Base-by-base conservation (phyloP, 1,284 basidiomycete species). In the Tetrapyrgos nigripes region DNA sequence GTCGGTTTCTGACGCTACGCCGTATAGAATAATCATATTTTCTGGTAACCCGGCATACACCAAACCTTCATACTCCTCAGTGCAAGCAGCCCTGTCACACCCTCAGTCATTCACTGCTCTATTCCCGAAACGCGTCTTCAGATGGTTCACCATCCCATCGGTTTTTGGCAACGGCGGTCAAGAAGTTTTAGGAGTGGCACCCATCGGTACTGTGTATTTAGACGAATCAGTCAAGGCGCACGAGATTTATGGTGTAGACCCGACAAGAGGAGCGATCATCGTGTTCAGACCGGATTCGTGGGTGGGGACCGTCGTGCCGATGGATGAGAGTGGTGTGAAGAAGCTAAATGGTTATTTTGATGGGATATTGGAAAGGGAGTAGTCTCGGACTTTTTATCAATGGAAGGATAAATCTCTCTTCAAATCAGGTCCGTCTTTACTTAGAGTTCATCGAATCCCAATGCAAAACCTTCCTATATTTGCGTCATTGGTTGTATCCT, bases 261-360 rank as follows among this genome's bases (percentile, higher is more conserved):
- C 62, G 14, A 55, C 49, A 37, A 43, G 54, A 19, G 68, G 68
- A 3, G 66, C 66, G 1, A 57, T 66, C 19, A 43, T 69, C 14
- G 64, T 69, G 28, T 66, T 69, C 31, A 57, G 68, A 8, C 68
- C 68, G 3, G 68, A 69, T 50, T 65, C 66, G 5, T 69, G 66
- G 65, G 48, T 69, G 9, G 65, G 64, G 13, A 62, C 61, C 26
- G 64, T 67, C 2, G 58, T 65, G 11, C 52, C 57, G 27, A 33
- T 68, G 48, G 60, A 63, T 27, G 53, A 59, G 19, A n/a, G n/a
- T 17, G 53, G 53, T 8, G 60, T 57, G n/a, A 50, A 48, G 11
- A 57, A 57, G 1, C 48, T 68, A 14, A 58, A 35, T 3, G 37
- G 11, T 10, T 68, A 68, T 53, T 68, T 68, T 27, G 55, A 27